Evolutionary conservation across 2,329 filamentous ascomycete species (phyloP).

Genomic region (Fusarium verticillioides): DNA sequence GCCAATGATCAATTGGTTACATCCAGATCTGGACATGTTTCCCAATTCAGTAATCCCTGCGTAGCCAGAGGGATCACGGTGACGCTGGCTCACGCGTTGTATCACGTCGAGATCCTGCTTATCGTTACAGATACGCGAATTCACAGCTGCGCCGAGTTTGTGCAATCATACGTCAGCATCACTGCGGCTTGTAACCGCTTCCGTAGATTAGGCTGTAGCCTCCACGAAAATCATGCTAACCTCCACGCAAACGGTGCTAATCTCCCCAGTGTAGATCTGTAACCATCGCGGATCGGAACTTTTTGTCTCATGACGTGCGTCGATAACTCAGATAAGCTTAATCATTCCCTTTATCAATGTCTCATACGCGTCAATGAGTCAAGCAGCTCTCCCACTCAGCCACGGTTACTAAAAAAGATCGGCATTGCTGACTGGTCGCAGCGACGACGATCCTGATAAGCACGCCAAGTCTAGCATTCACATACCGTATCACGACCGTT

Average conservation of each 20-base stretch:
- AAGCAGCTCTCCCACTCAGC: constrained; percentile 1
- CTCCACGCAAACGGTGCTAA: not conserved
- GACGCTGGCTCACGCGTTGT: not conserved
- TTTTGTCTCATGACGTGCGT: not conserved
- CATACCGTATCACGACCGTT: constrained; percentile 1
- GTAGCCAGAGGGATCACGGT: not conserved
- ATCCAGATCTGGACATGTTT: not conserved
- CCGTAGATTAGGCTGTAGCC: not conserved
- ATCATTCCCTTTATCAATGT: constrained; percentile 31
- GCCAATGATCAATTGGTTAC: not conserved
- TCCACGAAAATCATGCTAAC: not conserved
- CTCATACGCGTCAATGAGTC: constrained; percentile 36
- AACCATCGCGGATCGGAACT: not conserved
- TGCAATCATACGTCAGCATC: not conserved
- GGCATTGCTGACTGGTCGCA: constrained; percentile 24
- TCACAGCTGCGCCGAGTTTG: not conserved
- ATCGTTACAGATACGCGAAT: not conserved
- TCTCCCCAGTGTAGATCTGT: not conserved
- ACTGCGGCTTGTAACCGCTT: not conserved
- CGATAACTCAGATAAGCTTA: constrained; percentile 31
- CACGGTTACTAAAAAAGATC: constrained; percentile 20
- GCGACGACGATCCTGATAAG: constrained; percentile 33
- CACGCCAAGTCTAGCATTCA: not conserved
- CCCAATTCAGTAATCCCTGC: not conserved
- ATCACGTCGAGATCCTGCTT: not conserved